These are phyloP conservation scores for Gleditsia sinensis DNA, from an alignment of 306 rosid species.

Conservation along the genomic window DNA sequence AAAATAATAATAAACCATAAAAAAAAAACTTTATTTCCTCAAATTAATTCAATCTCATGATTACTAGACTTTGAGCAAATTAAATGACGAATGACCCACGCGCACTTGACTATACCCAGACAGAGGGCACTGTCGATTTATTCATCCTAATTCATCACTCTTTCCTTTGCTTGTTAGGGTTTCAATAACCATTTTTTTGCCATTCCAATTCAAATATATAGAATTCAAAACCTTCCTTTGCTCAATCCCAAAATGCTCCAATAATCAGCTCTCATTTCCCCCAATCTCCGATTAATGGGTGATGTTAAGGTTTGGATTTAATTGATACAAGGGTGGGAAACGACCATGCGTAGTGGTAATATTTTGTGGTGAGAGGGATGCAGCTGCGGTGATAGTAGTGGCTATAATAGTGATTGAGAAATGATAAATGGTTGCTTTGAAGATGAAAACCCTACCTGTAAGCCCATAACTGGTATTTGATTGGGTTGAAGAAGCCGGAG, in stretches of 20 bases:
- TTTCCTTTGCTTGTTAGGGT: slow-evolving; percentile 40
- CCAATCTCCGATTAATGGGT: not conserved
- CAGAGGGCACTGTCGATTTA: not conserved
- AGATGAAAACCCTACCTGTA: slow-evolving; percentile 23
- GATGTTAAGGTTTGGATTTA: not conserved
- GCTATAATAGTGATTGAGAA: slow-evolving; percentile 25
- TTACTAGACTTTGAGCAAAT: no score
- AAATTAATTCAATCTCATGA: not conserved
- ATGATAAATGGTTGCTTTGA: not conserved
- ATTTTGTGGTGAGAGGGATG: not conserved
- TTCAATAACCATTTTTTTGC: slow-evolving; percentile 33
- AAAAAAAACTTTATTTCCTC: no score
- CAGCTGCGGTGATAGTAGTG: not conserved
- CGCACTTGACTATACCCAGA: slow-evolving; percentile 35
- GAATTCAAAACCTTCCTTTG: not conserved
- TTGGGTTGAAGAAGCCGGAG: not conserved
- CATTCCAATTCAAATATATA: not conserved
- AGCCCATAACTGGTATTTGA: slow-evolving; percentile 12
- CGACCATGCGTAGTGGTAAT: slow-evolving; percentile 4
- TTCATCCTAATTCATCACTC: slow-evolving; percentile 21
- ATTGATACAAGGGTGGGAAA: slow-evolving; percentile 26
- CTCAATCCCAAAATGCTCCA: not conserved
- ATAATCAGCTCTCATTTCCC: not conserved
- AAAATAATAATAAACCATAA: no score
- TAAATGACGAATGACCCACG: slow-evolving; percentile 39